Evolutionary conservation across 73 alveolate genomes (phyloP), one percentile per base, ranked within the genome.

Genomic region (Uronychia setigera): DNA sequence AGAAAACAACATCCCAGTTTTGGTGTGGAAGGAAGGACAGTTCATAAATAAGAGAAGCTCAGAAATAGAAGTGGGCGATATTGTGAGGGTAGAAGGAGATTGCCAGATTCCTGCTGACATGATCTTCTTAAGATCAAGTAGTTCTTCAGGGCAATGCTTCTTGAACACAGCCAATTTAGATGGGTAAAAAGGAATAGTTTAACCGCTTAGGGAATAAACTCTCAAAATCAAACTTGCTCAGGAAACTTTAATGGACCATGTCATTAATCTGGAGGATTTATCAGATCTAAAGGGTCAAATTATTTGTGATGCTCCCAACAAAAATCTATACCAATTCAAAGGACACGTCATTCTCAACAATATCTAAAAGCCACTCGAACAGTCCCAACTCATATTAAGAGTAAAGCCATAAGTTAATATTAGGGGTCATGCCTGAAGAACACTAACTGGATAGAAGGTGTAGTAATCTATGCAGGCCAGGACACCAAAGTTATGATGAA

Each of bases 151-250:
- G 19, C 82, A 84, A 33, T 94, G 99, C 86, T 99, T 96, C 80
- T 98, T 99, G 27, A 97, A 97, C 80, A 98, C 99, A 1, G 91
- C 98, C 19, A 93, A 98, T 60, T 89, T 98, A 81, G 99, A 98
- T 93, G 99, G 67, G 67, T 46, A 46, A 46, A 11, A 46, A 11
- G 67, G 19, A 5, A 46, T n/a, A n/a, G n/a, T 19, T 46, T 5
- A 46, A 5, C n/a, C n/a, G 67, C 5, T 11, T 46, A 46, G 99
- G 0, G 99, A 98, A 84, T 96, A 97, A 86, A 93, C 97, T 77
- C 82, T 98, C 79, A 98, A 98, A 87, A 93, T 81, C 84, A 83
- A 80, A 33, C 59, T 75, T n/a, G 84, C 85, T 30, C 60, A 76
- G 0, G 87, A 26, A 1, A 84, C 84, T 26, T 32, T 88, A 0